Conservation (phyloP, 208 protist genomes). For the Leishmania arabica region DNA sequence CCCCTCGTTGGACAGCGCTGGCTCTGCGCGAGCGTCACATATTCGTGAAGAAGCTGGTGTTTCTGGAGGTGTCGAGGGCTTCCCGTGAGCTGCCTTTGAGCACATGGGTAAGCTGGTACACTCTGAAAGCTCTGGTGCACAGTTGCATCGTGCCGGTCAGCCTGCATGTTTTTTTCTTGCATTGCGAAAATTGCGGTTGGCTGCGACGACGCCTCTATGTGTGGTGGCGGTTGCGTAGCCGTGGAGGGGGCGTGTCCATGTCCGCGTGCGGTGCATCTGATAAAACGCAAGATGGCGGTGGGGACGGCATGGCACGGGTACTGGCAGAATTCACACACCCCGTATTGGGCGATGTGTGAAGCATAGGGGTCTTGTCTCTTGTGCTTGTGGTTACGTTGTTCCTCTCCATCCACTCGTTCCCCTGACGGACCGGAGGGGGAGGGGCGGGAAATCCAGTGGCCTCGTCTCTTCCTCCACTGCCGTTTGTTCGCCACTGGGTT, state of each 20-base stretch:
- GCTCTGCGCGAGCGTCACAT: constrained; percentile 17
- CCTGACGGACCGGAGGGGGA: background rate
- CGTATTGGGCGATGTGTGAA: background rate
- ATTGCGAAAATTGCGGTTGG: background rate
- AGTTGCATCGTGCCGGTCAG: background rate
- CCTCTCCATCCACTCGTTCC: background rate
- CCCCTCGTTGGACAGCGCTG: background rate
- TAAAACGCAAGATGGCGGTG: too few species aligned
- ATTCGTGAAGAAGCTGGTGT: constrained; percentile 21
- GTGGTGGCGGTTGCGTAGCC: too few species aligned
- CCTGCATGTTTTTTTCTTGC: background rate
- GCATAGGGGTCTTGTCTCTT: background rate
- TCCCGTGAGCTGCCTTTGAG: constrained; percentile 42
- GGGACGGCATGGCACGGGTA: too few species aligned
- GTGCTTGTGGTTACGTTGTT: background rate
- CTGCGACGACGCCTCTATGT: too few species aligned
- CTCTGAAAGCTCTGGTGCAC: background rate
- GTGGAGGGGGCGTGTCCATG: too few species aligned
- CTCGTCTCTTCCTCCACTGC: too few species aligned
- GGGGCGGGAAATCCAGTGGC: too few species aligned
- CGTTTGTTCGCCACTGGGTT: too few species aligned
- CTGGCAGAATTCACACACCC: too few species aligned
- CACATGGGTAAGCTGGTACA: constrained; percentile 15
- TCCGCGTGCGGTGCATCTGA: too few species aligned
- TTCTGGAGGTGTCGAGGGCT: constrained; percentile 42